Evolutionary conservation across 1,284 basidiomycete species (phyloP).

Genomic region (Baeospora myosura): DNA sequence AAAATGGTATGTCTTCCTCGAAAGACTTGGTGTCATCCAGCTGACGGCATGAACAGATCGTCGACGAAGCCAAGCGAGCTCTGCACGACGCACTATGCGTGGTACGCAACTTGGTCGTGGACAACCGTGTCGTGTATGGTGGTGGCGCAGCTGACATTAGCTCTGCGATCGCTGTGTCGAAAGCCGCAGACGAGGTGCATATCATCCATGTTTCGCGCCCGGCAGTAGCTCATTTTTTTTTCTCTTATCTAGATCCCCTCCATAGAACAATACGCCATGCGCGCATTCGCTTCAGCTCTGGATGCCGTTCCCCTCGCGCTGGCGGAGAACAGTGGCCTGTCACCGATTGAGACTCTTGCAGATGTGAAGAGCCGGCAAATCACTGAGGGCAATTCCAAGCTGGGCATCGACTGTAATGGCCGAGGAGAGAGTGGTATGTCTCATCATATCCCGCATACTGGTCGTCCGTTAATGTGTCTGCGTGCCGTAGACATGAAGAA

Average conservation of each 20-base stretch:
- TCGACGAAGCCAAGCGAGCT: conserved; percentile 97
- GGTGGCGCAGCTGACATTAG: conserved; percentile 98
- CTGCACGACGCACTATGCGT: conserved; percentile 97
- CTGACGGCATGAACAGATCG: conserved; percentile 55
- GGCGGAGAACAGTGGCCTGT: conserved; percentile 95
- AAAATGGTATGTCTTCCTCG: conserved; percentile 74
- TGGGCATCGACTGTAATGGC: conserved; percentile 93
- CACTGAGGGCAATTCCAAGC: conserved; percentile 74
- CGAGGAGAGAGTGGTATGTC: conserved; percentile 78
- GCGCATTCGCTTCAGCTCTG: conserved; percentile 90
- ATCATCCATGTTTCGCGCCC: conserved; percentile 16
- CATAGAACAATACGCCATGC: conserved; percentile 99
- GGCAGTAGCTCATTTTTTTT: not conserved
- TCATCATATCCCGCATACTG: not conserved
- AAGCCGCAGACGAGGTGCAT: conserved; percentile 94
- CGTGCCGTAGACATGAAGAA: conserved; percentile 82
- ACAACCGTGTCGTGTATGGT: conserved; percentile 97
- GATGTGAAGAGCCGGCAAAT: conserved; percentile 93
- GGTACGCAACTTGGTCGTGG: conserved; percentile 90
- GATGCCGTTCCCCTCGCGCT: conserved; percentile 92
- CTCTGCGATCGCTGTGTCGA: conserved; percentile 86
- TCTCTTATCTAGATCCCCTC: conserved; percentile 65
- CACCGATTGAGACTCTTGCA: conserved; percentile 93
- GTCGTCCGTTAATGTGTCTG: not conserved
- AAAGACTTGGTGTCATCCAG: conserved; percentile 4